These are phyloP conservation scores for Mycena vitilis DNA, from an alignment of 768 basidiomycete genomes.

Conservation along the genomic window DNA sequence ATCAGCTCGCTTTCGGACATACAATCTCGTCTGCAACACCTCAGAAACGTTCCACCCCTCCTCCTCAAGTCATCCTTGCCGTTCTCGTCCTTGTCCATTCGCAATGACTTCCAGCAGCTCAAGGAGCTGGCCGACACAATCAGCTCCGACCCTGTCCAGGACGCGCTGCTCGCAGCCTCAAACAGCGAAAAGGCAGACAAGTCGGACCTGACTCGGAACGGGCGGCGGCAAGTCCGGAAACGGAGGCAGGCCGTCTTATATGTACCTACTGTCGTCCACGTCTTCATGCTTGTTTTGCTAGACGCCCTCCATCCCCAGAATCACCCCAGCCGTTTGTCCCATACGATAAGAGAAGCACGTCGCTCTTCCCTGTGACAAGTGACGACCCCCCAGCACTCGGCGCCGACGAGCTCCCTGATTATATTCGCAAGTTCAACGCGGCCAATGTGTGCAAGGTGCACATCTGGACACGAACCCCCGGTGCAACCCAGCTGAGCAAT, in stretches of 20 bases:
- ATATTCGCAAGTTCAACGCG: conserved; percentile 69
- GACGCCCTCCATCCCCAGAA: conserved; percentile 65
- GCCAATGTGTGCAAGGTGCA: conserved; percentile 59
- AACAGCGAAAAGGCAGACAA: conserved; percentile 67
- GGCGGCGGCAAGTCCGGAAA: conserved; percentile 64
- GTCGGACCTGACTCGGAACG: conserved; percentile 57
- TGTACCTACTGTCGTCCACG: neutral
- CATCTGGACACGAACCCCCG: conserved; percentile 59
- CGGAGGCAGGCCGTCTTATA: conserved; percentile 58
- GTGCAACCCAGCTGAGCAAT: conserved; percentile 35
- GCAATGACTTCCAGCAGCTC: conserved; percentile 58
- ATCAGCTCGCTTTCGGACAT: conserved; percentile 27
- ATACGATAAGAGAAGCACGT: conserved; percentile 51
- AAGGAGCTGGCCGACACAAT: conserved; percentile 60
- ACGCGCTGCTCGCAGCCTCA: conserved; percentile 65
- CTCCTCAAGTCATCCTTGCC: conserved; percentile 36
- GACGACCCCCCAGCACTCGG: conserved; percentile 52
- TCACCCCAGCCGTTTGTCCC: conserved; percentile 71
- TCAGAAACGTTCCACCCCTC: conserved; percentile 30
- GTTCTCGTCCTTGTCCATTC: conserved; percentile 42
- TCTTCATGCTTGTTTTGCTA: conserved; percentile 35
- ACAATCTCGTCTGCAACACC: conserved; percentile 26
- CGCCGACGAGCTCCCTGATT: conserved; percentile 60
- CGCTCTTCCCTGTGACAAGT: conserved; percentile 57
- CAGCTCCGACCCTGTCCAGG: conserved; percentile 65